Conservation (phyloP, 208 protist species). For the Zelonia costaricensis region DNA sequence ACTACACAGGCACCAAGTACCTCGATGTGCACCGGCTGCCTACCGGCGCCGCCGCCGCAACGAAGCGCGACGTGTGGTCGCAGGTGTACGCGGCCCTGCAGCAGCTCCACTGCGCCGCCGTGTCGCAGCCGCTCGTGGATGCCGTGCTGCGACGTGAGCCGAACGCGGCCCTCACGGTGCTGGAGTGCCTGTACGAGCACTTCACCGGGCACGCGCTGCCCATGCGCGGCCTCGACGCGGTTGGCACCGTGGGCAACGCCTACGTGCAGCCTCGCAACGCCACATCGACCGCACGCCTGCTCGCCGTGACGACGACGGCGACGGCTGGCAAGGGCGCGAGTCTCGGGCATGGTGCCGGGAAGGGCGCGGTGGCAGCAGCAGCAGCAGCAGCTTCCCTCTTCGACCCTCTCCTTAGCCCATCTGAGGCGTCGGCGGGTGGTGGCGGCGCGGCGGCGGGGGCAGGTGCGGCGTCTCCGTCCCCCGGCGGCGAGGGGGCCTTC, state of each 20-base stretch:
- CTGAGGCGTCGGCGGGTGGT: neutral
- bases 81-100: constrained; percentile 55
- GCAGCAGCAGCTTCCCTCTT: no score
- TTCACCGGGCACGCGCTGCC: constrained; percentile 53
- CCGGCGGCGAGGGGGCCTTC: neutral
- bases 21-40: constrained; percentile 29
- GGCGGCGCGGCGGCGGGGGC: neutral
- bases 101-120: constrained; percentile 44
- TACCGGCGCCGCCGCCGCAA: constrained; percentile 69
- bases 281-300: constrained; percentile 17
- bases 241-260: constrained; percentile 10
- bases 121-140: constrained; percentile 57
- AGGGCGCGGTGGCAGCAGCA: neutral
- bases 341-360: no score
- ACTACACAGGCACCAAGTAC: constrained; percentile 63
- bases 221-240: constrained; percentile 29
- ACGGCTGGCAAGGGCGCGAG: neutral
- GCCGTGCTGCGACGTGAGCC: constrained; percentile 57
- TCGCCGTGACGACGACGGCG: constrained; percentile 2
- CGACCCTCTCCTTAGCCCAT: neutral
- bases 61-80: constrained; percentile 92
- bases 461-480: neutral
- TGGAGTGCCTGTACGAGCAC: constrained; percentile 84
- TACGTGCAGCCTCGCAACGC: constrained; percentile 27
- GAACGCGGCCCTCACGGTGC: constrained; percentile 50